Percentiles rank a stretch among this genome's conserved stretches.
phyloP scores from a whole-genome alignment of 371 early-diverging fungal species.

The Conidiobolus incongruus region DNA sequence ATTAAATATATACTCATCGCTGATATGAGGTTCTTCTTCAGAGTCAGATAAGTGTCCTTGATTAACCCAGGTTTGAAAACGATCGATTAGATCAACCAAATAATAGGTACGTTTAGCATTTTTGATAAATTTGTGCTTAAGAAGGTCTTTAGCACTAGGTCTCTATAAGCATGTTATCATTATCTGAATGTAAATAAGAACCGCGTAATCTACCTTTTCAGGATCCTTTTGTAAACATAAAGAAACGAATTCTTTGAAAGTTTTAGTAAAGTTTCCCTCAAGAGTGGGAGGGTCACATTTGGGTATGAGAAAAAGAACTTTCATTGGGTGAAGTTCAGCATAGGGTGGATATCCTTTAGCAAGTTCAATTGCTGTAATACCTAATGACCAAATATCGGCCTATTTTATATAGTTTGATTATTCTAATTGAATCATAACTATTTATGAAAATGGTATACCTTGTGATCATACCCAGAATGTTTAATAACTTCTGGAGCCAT shows the following conservation, averaged over 20 bases:
- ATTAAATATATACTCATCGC: too few species aligned
- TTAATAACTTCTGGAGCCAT: slow-evolving; percentile 96
- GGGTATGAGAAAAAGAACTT: slow-evolving; percentile 80
- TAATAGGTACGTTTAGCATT: slow-evolving; percentile 54
- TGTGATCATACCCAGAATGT: slow-evolving; percentile 84
- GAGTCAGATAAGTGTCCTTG: too few species aligned
- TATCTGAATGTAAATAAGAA: background rate
- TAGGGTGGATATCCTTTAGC: slow-evolving; percentile 87
- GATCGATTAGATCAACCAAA: slow-evolving; percentile 62
- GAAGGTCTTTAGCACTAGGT: slow-evolving; percentile 70
- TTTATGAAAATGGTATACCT: slow-evolving; percentile 14
- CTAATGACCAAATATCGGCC: slow-evolving; percentile 98
- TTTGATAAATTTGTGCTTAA: slow-evolving; percentile 76
- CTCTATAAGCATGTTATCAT: slow-evolving; percentile 19
- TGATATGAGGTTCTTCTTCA: too few species aligned
- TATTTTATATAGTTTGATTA: slow-evolving; percentile 3
- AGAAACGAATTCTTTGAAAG: slow-evolving; percentile 78
- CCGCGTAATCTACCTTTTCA: slow-evolving; percentile 17
- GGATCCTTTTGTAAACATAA: slow-evolving; percentile 76
- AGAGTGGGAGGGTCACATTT: slow-evolving; percentile 75
- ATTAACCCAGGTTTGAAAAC: slow-evolving; percentile 59
- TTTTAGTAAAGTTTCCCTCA: slow-evolving; percentile 51
- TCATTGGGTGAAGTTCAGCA: slow-evolving; percentile 78
- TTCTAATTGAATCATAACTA: background rate
- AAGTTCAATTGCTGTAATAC: slow-evolving; percentile 94